Conservation (phyloP, 2,329 filamentous ascomycete genomes). For the Paraphoma sp. region DNA sequence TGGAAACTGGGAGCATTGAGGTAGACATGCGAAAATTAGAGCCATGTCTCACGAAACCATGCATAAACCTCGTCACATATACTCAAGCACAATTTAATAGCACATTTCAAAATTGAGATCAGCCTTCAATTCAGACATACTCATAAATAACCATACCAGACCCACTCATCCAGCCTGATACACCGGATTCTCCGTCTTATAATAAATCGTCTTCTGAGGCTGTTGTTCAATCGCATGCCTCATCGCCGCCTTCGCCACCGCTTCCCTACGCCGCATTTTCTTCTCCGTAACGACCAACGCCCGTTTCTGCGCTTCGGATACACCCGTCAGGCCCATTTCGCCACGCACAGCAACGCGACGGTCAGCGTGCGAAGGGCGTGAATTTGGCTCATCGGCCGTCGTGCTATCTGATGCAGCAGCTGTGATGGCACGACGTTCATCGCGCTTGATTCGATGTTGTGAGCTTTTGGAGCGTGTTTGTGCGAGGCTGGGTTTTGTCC, state of each 20-base stretch:
- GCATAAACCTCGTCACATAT: no score
- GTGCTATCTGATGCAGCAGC: neutral
- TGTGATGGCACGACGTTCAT: conserved; percentile 4
- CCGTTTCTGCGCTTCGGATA: conserved; percentile 18
- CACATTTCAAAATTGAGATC: no score
- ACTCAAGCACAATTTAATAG: no score
- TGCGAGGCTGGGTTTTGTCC: conserved; percentile 13
- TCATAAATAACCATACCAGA: no score
- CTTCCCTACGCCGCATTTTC: conserved; percentile 24
- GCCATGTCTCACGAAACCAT: no score
- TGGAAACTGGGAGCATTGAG: no score
- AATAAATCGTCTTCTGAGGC: conserved; percentile 14
- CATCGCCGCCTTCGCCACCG: conserved; percentile 14
- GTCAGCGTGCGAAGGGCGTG: conserved; percentile 3
- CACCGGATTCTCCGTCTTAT: conserved; percentile 12
- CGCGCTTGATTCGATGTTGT: conserved; percentile 10
- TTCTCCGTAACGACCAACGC: conserved; percentile 21
- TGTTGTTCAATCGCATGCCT: conserved; percentile 15
- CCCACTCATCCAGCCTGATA: conserved; percentile 12
- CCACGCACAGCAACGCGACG: conserved; percentile 21
- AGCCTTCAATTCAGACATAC: no score
- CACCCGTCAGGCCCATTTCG: conserved; percentile 22
- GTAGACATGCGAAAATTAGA: no score
- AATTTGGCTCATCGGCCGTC: neutral
- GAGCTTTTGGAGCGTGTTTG: conserved; percentile 10